These are phyloP conservation scores for Trypanosoma scelopori DNA, from an alignment of 208 protist species.

Conservation along the genomic window DNA sequence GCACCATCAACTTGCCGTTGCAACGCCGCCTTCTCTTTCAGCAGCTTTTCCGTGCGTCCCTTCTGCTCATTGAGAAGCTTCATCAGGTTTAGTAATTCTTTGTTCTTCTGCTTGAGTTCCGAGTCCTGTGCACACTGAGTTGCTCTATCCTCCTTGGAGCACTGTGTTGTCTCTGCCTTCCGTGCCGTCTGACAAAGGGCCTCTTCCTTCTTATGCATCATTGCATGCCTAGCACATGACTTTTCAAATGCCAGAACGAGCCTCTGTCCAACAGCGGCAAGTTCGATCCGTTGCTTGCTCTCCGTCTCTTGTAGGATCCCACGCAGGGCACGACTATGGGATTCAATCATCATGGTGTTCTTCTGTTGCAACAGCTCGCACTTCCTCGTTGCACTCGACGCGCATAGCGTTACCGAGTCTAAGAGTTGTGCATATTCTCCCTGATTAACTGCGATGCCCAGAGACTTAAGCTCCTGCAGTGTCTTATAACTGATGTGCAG, in stretches of 20 bases:
- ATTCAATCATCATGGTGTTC: slow-evolving; percentile 29
- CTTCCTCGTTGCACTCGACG: neutral
- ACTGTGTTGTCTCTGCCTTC: neutral
- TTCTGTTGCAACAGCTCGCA: slow-evolving; percentile 17
- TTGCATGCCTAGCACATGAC: slow-evolving; percentile 6
- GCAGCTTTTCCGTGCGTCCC: neutral
- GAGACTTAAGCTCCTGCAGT: slow-evolving; percentile 15
- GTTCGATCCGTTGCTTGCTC: slow-evolving; percentile 17
- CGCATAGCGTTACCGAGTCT: slow-evolving; percentile 3
- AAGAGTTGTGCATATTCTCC: slow-evolving; percentile 10
- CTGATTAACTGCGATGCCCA: slow-evolving; percentile 9
- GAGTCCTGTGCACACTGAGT: slow-evolving; percentile 4
- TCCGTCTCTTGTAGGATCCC: slow-evolving; percentile 21
- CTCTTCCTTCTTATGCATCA: slow-evolving; percentile 6
- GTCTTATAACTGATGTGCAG: slow-evolving; percentile 4
- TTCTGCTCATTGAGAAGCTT: neutral
- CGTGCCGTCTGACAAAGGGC: neutral
- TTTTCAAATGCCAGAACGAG: slow-evolving; percentile 12
- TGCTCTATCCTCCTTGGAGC: neutral
- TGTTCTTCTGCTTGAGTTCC: slow-evolving; percentile 3
- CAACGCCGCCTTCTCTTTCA: slow-evolving; percentile 9
- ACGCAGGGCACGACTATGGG: slow-evolving; percentile 22
- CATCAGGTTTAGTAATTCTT: neutral
- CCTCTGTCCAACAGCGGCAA: slow-evolving; percentile 21
- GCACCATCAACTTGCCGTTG: slow-evolving; percentile 4